Evolutionary conservation across 2,329 filamentous ascomycete species (phyloP), one percentile per base, ranked within the genome.

Genomic region (Scedosporium dehoogii): DNA sequence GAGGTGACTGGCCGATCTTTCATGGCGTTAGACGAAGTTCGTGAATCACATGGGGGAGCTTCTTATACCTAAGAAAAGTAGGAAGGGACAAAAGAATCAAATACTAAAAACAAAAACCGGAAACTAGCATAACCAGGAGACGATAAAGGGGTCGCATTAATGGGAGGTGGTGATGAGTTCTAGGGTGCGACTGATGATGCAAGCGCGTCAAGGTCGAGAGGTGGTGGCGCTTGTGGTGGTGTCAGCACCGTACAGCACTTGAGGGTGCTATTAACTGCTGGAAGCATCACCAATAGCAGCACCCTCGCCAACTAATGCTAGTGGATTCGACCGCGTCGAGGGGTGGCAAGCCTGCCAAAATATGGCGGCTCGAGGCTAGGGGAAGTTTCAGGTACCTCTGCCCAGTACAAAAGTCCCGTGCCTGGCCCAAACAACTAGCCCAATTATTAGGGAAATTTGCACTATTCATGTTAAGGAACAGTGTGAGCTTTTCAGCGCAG

Each of bases 191-290:
- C 16, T 23, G 59, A 61, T 44, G 59, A 61, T 61, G 59, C 59
- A 61, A 61, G 59, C 29, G 56, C 25, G 56, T 58, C 56, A 58
- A 59, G 41, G 58, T 23, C 27, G 58, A 59, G 44, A 41, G 56
- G 29, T 9, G 33, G 56, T 44, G 56, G 56, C 38, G 27, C 27
- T 25, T 18, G 58, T 59, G 38, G 33, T 46, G 21, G 44, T 16
- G 16, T 18, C 44, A 12, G 44, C 29, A 33, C 29, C 1, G 33
- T 12, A 38, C 33, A 38, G 33, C 33, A 12, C 33, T 3, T 4
- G 33, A 38, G 33, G 9, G 3, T 38, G 33, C 33, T 38, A 12
- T 38, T 12, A 14, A 38, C 33, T 38, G 33, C 33, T 12, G 33
- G 33, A 10, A 12, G 33, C 33, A 38, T 12, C 33, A 4, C 12